These are phyloP conservation scores for Marasmius tenuissimus DNA, from an alignment of 1,284 basidiomycete genomes.

Conservation along the genomic window DNA sequence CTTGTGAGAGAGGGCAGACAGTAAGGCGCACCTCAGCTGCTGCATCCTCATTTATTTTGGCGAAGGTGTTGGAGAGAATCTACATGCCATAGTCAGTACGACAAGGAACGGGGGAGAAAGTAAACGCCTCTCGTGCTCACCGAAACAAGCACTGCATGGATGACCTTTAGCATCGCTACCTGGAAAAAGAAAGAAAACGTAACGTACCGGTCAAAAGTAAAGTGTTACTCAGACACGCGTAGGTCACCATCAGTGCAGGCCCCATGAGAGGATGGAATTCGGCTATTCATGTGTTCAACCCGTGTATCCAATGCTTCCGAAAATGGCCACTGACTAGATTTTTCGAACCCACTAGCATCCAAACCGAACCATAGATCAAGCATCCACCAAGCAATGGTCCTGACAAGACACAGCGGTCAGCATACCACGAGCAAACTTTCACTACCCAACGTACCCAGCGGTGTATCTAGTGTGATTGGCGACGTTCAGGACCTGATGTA, in stretches of 20 bases:
- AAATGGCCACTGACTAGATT: slow-evolving; percentile 57
- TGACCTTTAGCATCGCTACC: neutral
- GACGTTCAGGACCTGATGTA: neutral
- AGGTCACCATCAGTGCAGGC: slow-evolving; percentile 84
- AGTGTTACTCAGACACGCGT: slow-evolving; percentile 88
- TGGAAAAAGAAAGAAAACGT: neutral
- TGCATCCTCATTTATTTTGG: slow-evolving; percentile 89
- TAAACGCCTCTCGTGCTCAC: slow-evolving; percentile 43
- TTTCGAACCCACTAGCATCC: slow-evolving; percentile 82
- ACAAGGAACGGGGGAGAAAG: neutral
- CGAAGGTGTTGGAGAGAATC: slow-evolving; percentile 94
- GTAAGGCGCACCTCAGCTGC: slow-evolving; percentile 70
- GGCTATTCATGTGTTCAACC: slow-evolving; percentile 33
- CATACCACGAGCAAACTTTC: slow-evolving; percentile 3
- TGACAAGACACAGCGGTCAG: slow-evolving; percentile 24
- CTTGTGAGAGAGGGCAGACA: neutral
- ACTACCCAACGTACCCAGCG: slow-evolving; percentile 33
- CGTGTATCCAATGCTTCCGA: neutral
- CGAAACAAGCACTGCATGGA: slow-evolving; percentile 68
- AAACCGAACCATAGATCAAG: slow-evolving; percentile 88
- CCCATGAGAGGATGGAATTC: slow-evolving; percentile 84
- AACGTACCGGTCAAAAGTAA: slow-evolving; percentile 72
- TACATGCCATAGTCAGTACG: slow-evolving; percentile 31
- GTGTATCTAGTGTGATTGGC: slow-evolving; percentile 37
- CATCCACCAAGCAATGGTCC: slow-evolving; percentile 89